Base-by-base conservation (phyloP, 108 stramenopile species). In the Discostella stelligeroides region DNA sequence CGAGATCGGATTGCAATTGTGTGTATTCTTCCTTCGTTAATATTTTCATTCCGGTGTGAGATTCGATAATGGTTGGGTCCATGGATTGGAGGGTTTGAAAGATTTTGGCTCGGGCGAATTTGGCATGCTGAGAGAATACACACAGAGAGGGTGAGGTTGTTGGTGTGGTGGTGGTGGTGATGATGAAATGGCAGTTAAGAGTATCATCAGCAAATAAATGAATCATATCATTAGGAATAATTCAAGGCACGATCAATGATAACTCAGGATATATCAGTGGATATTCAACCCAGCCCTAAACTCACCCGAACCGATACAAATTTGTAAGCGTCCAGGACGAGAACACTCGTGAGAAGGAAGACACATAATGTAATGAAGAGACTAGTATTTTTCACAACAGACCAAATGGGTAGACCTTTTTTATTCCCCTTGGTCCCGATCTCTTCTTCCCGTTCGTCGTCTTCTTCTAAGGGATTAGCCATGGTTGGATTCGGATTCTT, bases 31-130 rank as follows among this genome's bases (percentile, higher is more conserved):
- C 68, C 4, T 18, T 42, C 46, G 68, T 34, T 25, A 76, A 27
- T 13, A 70, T 68, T 34, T 76, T 76, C 59, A 76, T 60, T n/a
- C 75, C 75, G 7, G 75, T 64, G 62, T 76, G 75, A 0, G 75
- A 55, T 58, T 76, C 75, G 56, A 76, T 76, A 24, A 76, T 45
- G 49, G 48, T 39, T 20, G 75, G 75, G 43, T 76, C 75, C 75
- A 76, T 76, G 68, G 68, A 68, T 49, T 68, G 75, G 18, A 76
- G 68, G 11, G 68, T 59, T 13, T 42, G 30, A 25, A 76, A 54
- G 43, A 76, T 54, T 49, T 76, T 76, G 27, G 68, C 68, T 30
- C 75, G 75, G 7, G 68, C 75, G 63, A 58, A 76, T 59, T 76
- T 76, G 10, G 68, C 75, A 37, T 76, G 75, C 67, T 72, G 45